Percentiles rank a stretch among this genome's conserved stretches.
phyloP scores from a whole-genome alignment of 2,329 filamentous ascomycete species.

The Pochonia chlamydosporia region DNA sequence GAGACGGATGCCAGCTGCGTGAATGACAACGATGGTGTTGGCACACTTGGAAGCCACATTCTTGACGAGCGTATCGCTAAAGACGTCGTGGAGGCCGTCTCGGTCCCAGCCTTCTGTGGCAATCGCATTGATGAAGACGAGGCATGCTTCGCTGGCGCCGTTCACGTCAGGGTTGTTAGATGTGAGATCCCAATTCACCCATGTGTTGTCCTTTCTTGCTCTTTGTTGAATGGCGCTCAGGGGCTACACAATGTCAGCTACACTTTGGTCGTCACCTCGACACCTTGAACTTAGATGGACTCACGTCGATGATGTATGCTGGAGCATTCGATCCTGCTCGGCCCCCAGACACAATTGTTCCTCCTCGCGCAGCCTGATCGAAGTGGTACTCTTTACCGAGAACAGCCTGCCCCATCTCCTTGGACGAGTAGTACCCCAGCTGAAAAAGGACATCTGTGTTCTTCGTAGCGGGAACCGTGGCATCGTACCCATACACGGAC shows the following conservation, averaged over 20 bases:
- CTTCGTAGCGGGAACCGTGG: slow-evolving; percentile 41
- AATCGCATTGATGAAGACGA: slow-evolving; percentile 79
- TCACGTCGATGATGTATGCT: slow-evolving; percentile 42
- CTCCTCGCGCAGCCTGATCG: slow-evolving; percentile 43
- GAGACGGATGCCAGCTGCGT: slow-evolving; percentile 55
- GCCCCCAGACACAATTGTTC: slow-evolving; percentile 46
- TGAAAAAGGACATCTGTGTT: slow-evolving; percentile 41
- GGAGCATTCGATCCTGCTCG: slow-evolving; percentile 46
- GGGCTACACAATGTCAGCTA: slow-evolving; percentile 29
- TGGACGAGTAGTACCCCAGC: slow-evolving; percentile 40
- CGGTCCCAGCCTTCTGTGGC: slow-evolving; percentile 72
- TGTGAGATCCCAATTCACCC: slow-evolving; percentile 43
- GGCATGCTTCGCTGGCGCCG: slow-evolving; percentile 51
- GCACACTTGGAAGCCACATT: slow-evolving; percentile 54
- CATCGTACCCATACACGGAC: slow-evolving; percentile 60
- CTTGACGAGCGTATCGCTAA: slow-evolving; percentile 52
- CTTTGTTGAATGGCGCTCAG: slow-evolving; percentile 52
- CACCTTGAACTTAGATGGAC: slow-evolving; percentile 11
- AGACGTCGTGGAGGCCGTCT: slow-evolving; percentile 61
- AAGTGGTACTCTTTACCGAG: slow-evolving; percentile 38
- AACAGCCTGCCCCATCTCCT: slow-evolving; percentile 38
- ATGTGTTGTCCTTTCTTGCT: slow-evolving; percentile 47
- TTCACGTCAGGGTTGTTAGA: slow-evolving; percentile 28
- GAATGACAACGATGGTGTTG: slow-evolving; percentile 59
- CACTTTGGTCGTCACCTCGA: neutral